A percentile compares a stretch with the other conserved stretches of the same genome.
These are phyloP conservation scores for Huntiella abstrusa DNA, from an alignment of 2,329 filamentous ascomycete species.

Conservation along the genomic window DNA sequence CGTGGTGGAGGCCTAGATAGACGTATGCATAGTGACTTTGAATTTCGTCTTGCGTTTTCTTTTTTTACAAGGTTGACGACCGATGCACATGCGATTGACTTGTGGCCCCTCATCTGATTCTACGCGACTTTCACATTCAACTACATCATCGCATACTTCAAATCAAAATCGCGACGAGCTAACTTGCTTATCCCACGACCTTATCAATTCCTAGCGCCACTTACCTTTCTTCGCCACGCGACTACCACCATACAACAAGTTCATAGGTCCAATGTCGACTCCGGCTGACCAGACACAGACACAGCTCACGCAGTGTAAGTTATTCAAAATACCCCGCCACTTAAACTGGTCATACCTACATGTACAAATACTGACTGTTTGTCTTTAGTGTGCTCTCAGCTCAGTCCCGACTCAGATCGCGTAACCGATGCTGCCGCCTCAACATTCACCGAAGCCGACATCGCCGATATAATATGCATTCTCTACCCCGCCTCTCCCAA, in stretches of 20 bases:
- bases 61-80: too few species aligned
- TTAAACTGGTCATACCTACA: not conserved
- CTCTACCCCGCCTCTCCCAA: constrained; percentile 59
- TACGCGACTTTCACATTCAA: too few species aligned
- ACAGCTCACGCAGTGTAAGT: constrained; percentile 9
- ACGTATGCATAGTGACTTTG: too few species aligned
- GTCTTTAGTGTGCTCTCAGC: constrained; percentile 40
- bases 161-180: too few species aligned
- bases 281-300: not conserved
- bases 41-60: too few species aligned
- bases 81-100: too few species aligned
- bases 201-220: not conserved
- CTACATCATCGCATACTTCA: too few species aligned
- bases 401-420: constrained; percentile 61
- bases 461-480: constrained; percentile 77
- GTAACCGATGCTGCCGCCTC: constrained; percentile 52
- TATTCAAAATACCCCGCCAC: not conserved
- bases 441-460: constrained; percentile 62
- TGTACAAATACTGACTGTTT: too few species aligned
- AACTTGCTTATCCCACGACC: too few species aligned
- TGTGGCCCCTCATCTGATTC: too few species aligned
- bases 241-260: not conserved
- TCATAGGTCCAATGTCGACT: not conserved
- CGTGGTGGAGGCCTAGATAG: too few species aligned
- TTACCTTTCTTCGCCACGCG: not conserved